Evolutionary conservation across 257 asterid species (phyloP).

Genomic region (Nicotiana attenuata): DNA sequence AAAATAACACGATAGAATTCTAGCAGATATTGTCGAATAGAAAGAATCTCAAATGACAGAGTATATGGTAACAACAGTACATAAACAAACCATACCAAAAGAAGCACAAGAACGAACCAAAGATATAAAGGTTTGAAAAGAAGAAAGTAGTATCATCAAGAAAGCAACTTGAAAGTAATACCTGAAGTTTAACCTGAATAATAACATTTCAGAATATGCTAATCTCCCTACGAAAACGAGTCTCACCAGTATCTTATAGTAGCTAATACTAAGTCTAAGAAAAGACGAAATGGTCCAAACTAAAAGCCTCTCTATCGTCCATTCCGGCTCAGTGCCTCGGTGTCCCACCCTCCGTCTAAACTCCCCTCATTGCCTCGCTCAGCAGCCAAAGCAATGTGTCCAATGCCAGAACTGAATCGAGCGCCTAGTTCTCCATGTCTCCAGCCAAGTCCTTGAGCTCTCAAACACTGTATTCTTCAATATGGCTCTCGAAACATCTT

Average conservation of each 20-base stretch:
- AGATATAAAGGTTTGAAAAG: not conserved
- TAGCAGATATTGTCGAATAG: too few relatives aligned
- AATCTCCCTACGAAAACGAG: not conserved
- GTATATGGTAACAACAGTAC: not conserved
- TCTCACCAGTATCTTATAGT: not conserved
- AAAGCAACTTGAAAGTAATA: not conserved
- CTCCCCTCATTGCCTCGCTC: too few relatives aligned
- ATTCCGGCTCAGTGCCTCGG: not conserved
- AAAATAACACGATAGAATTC: too few relatives aligned
- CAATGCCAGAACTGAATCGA: too few relatives aligned
- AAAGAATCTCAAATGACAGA: not conserved
- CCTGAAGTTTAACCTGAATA: not conserved
- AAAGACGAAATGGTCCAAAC: not conserved
- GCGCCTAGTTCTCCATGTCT: too few relatives aligned
- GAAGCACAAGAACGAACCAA: not conserved
- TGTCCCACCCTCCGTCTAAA: too few relatives aligned
- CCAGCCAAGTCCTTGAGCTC: too few relatives aligned
- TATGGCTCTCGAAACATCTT: too few relatives aligned
- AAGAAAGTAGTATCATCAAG: not conserved
- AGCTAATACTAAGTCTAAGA: not conserved
- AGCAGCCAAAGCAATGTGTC: too few relatives aligned
- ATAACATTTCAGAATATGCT: too few relatives aligned
- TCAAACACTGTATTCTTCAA: too few relatives aligned
- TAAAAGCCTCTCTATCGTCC: too few relatives aligned
- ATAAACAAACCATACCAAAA: not conserved